phyloP scores from a whole-genome alignment of 768 basidiomycete genomes.

The Tephrocybe sp. region DNA sequence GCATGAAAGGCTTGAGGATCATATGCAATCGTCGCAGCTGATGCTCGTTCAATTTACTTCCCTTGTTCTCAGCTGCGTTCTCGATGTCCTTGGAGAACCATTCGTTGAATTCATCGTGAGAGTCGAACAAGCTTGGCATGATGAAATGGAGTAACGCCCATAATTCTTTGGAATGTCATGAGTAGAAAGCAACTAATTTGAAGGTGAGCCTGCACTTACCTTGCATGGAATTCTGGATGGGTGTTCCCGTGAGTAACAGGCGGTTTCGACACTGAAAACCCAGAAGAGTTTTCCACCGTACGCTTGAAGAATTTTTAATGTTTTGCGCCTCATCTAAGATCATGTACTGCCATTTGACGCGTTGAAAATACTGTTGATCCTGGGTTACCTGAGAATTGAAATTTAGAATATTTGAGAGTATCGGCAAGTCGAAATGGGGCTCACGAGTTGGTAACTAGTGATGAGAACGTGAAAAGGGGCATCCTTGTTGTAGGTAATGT shows the following conservation, averaged over 20 bases:
- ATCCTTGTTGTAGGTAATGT: slow-evolving; percentile 92
- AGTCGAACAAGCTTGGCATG: slow-evolving; percentile 99
- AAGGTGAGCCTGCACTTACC: slow-evolving; percentile 48
- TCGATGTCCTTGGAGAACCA: slow-evolving; percentile 99
- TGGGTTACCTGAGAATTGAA: slow-evolving; percentile 68
- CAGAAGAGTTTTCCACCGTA: slow-evolving; percentile 95
- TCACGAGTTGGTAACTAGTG: slow-evolving; percentile 92
- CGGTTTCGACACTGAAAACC: slow-evolving; percentile 96
- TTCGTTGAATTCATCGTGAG: slow-evolving; percentile 98
- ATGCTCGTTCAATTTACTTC: slow-evolving; percentile 89
- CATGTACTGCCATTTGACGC: slow-evolving; percentile 99
- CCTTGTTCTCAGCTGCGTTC: slow-evolving; percentile 89
- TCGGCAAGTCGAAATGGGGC: slow-evolving; percentile 21
- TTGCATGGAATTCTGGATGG: slow-evolving; percentile 99
- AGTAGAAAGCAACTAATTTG: background rate
- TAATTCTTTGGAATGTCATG: slow-evolving; percentile 57
- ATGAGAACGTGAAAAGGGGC: slow-evolving; percentile 97
- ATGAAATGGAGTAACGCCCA: slow-evolving; percentile 99
- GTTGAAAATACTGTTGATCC: slow-evolving; percentile 97
- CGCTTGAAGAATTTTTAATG: slow-evolving; percentile 96
- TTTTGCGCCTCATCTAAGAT: slow-evolving; percentile 99
- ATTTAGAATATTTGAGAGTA: background rate
- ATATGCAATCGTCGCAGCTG: slow-evolving; percentile 94
- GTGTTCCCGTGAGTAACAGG: slow-evolving; percentile 92
- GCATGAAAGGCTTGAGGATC: slow-evolving; percentile 99